These are phyloP conservation scores for Suillus variegatus DNA, from an alignment of 768 basidiomycete species.

Conservation along the genomic window DNA sequence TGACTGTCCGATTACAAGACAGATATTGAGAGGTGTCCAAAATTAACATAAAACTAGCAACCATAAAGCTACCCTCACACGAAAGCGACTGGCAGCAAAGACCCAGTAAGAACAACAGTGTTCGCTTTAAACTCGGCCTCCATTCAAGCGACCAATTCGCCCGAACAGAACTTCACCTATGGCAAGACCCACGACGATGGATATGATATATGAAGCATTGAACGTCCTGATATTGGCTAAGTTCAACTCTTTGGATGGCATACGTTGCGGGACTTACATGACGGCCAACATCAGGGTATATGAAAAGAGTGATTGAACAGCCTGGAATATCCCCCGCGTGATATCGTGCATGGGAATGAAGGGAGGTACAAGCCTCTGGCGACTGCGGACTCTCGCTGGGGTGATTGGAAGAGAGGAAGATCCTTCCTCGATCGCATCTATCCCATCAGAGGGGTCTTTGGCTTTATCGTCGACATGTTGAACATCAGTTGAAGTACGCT, in stretches of 20 bases:
- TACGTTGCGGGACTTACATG: slow-evolving; percentile 55
- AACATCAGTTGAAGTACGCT: not conserved
- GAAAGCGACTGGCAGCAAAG: not conserved
- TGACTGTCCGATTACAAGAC: not conserved
- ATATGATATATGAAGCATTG: slow-evolving; percentile 74
- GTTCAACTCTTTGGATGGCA: slow-evolving; percentile 5
- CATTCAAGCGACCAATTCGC: slow-evolving; percentile 39
- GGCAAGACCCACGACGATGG: slow-evolving; percentile 69
- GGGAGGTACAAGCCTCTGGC: slow-evolving; percentile 49
- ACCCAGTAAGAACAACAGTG: not conserved
- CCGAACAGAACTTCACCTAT: slow-evolving; percentile 77
- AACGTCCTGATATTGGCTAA: slow-evolving; percentile 64
- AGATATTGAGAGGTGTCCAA: not conserved
- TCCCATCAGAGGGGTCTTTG: slow-evolving; percentile 1
- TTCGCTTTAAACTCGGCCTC: not conserved
- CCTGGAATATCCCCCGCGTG: slow-evolving; percentile 65
- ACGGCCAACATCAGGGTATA: slow-evolving; percentile 81
- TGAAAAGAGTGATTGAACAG: slow-evolving; percentile 58
- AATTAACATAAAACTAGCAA: not conserved
- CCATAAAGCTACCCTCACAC: not conserved
- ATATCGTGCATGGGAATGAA: slow-evolving; percentile 72
- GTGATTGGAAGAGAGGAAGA: not conserved
- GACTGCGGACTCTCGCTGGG: slow-evolving; percentile 15
- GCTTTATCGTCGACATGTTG: not conserved
- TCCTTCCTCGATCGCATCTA: slow-evolving; percentile 13